A percentile compares a stretch with the other conserved stretches of the same genome.
phyloP scores from a whole-genome alignment of 176 grass and related monocot species.

The Lolium multiflorum region DNA sequence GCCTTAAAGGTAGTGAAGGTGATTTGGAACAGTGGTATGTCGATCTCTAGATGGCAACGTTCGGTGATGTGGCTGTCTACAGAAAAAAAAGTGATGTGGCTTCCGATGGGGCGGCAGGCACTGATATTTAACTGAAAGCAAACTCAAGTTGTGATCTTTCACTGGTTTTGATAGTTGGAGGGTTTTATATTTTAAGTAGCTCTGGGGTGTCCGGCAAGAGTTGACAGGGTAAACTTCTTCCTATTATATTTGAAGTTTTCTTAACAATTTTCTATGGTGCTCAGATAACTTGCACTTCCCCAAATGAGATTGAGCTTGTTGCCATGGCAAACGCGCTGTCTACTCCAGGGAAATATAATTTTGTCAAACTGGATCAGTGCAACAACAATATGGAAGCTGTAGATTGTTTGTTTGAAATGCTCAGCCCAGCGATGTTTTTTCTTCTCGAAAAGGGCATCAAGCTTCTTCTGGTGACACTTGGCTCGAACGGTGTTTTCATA shows the following conservation, averaged over 20 bases:
- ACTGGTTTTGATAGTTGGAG: not conserved
- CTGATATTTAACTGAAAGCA: not conserved
- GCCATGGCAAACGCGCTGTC: slow-evolving; percentile 87
- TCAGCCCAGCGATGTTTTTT: slow-evolving; percentile 78
- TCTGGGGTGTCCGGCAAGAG: not conserved
- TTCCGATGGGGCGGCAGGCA: not conserved
- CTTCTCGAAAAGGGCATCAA: slow-evolving; percentile 93
- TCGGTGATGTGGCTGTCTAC: not conserved
- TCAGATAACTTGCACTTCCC: slow-evolving; percentile 88
- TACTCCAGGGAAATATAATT: slow-evolving; percentile 53
- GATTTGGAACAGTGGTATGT: not conserved
- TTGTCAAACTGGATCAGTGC: slow-evolving; percentile 42
- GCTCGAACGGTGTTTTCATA: slow-evolving; percentile 77
- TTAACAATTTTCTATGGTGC: slow-evolving; percentile 38
- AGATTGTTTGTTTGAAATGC: slow-evolving; percentile 75
- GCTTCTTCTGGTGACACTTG: slow-evolving; percentile 82
- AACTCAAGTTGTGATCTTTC: not conserved
- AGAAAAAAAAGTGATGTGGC: not conserved
- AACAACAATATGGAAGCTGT: slow-evolving; percentile 44
- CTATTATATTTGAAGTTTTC: slow-evolving; percentile 16
- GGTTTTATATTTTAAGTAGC: not conserved
- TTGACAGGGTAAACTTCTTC: not conserved
- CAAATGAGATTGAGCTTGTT: slow-evolving; percentile 89
- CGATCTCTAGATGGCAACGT: not conserved
- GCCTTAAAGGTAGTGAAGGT: not conserved